A percentile compares a stretch with the other conserved stretches of the same genome.
Conservation (phyloP, 306 rosid species). For the Inga leiocalycina region DNA sequence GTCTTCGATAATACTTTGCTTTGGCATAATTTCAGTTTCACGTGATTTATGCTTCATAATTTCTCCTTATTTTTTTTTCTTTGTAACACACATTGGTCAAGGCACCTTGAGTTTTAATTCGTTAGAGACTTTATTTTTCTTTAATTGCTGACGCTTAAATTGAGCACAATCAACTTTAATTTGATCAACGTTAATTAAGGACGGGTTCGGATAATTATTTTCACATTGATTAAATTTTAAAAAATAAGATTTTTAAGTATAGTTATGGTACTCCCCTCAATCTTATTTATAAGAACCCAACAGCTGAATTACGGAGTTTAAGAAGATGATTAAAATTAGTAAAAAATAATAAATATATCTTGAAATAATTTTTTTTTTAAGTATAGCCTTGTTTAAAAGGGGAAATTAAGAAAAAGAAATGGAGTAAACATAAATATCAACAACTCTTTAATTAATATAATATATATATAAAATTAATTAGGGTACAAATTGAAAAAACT, state of each 20-base stretch:
- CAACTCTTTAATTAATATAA: too few relatives aligned
- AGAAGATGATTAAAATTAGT: too few relatives aligned
- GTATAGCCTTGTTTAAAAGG: too few relatives aligned
- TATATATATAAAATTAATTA: too few relatives aligned
- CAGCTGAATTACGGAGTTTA: too few relatives aligned
- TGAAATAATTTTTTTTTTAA: too few relatives aligned
- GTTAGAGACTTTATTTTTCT: not conserved
- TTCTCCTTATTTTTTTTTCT: not conserved
- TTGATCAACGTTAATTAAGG: not conserved
- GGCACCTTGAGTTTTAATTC: not conserved
- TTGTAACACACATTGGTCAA: not conserved
- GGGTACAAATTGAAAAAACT: too few relatives aligned
- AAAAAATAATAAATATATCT: too few relatives aligned
- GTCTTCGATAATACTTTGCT: too few relatives aligned
- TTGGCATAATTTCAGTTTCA: not conserved
- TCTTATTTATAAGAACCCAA: too few relatives aligned
- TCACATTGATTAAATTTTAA: not conserved
- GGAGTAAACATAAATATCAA: too few relatives aligned
- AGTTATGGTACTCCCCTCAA: fast-evolving
- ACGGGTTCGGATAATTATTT: not conserved
- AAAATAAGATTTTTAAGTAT: not conserved
- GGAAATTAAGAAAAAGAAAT: too few relatives aligned
- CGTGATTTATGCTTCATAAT: not conserved
- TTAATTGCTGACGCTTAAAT: not conserved
- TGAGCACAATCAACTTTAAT: not conserved